These are phyloP conservation scores for Apiosordaria backusii DNA, from an alignment of 495 filamentous ascomycete species.

Conservation along the genomic window DNA sequence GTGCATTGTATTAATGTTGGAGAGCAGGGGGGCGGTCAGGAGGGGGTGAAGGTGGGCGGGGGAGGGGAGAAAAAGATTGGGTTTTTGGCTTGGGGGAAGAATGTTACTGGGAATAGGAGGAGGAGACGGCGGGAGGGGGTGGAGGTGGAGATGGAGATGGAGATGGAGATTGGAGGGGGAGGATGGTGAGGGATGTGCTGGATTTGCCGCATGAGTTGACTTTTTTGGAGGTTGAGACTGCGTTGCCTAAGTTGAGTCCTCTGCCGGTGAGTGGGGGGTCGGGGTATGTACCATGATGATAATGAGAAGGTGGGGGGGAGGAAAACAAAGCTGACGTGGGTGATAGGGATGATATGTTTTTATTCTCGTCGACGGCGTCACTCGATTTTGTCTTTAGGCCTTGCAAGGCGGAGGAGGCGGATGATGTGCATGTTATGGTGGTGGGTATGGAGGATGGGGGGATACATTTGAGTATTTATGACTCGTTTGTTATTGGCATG, in stretches of 20 bases:
- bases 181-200: constrained; percentile 19
- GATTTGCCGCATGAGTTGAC: constrained; percentile 77
- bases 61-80: constrained; percentile 44
- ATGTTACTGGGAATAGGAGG: constrained; percentile 52
- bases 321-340: constrained; percentile 22
- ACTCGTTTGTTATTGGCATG: constrained; percentile 80
- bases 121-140: constrained; percentile 24
- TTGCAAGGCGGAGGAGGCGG: constrained; percentile 55
- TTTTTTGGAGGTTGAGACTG: constrained; percentile 72
- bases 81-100: constrained; percentile 71
- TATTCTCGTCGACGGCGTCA: constrained; percentile 65
- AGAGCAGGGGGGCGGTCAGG: not conserved
- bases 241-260: constrained; percentile 73
- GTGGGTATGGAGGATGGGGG: constrained; percentile 72
- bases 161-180: constrained; percentile 25
- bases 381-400: constrained; percentile 69
- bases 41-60: too few relatives aligned
- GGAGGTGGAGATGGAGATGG: constrained; percentile 31
- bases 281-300: constrained; percentile 42
- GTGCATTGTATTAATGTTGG: constrained; percentile 61
- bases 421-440: constrained; percentile 78
- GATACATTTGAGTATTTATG: constrained; percentile 83
- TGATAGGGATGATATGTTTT: constrained; percentile 58
- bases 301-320: not conserved
- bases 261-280: constrained; percentile 57